Evolutionary conservation across 1,139 yeast species (phyloP).

Genomic region (Kazachstania sp.): DNA sequence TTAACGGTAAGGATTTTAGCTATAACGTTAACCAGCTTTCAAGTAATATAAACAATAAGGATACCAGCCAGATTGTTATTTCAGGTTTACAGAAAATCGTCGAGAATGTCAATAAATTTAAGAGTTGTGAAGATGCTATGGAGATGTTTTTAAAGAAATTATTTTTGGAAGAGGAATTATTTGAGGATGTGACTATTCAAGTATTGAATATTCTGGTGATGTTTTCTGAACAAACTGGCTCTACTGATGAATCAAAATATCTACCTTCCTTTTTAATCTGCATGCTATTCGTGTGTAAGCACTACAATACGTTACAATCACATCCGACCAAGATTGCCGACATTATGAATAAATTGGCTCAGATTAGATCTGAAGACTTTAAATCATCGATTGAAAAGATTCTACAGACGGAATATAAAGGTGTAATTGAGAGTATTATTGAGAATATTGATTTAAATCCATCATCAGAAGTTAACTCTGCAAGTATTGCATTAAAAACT

Average conservation of each 20-base stretch:
- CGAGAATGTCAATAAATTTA: neutral
- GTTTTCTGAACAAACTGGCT: neutral
- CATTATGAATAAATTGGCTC: neutral
- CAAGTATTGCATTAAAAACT: neutral
- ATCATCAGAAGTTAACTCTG: neutral
- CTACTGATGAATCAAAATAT: neutral
- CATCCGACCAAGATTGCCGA: neutral
- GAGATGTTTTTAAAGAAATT: neutral
- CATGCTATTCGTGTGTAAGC: neutral
- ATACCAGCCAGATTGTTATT: constrained; percentile 7
- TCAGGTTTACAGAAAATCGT: constrained; percentile 17
- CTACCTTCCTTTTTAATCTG: neutral
- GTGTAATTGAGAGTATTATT: neutral
- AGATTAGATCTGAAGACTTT: neutral
- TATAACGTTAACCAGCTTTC: constrained; percentile 10
- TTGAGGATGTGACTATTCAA: neutral
- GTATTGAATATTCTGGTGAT: neutral
- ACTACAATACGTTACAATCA: neutral
- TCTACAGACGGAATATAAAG: neutral
- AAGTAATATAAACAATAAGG: constrained; percentile 10
- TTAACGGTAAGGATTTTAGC: constrained; percentile 17
- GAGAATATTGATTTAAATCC: neutral
- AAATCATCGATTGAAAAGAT: neutral
- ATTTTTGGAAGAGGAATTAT: neutral
- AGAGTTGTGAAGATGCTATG: neutral